Evolutionary conservation across 176 grass and related monocot genomes (phyloP).

Genomic region (Themeda triandra): DNA sequence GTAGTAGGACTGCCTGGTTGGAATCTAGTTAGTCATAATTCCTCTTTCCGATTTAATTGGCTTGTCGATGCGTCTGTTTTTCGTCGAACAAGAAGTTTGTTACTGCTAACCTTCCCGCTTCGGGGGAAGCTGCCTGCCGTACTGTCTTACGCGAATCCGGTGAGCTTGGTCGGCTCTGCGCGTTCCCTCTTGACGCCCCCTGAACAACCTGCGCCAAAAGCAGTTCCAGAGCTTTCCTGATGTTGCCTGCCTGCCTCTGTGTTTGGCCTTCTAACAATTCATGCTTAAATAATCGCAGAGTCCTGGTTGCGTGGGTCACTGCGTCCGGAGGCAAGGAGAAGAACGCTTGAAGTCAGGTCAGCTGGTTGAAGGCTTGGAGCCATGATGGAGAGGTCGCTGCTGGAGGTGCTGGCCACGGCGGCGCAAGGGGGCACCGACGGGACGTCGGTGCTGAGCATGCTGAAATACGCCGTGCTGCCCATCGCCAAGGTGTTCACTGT

Average conservation of each 20-base stretch:
- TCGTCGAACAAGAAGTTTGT: neutral
- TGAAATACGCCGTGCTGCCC: slow-evolving; percentile 83
- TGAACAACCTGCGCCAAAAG: slow-evolving; percentile 10
- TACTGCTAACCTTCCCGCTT: neutral
- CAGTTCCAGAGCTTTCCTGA: slow-evolving; percentile 25
- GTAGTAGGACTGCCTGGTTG: neutral
- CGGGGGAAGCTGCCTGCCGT: neutral
- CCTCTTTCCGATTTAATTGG: neutral
- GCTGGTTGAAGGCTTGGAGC: neutral
- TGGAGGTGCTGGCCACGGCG: slow-evolving; percentile 52
- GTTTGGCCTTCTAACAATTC: slow-evolving; percentile 5
- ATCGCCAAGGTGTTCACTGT: slow-evolving; percentile 98
- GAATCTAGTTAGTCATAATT: slow-evolving; percentile 21
- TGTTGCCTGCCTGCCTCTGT: neutral
- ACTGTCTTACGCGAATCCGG: neutral
- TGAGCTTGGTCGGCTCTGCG: neutral
- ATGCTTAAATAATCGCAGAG: slow-evolving; percentile 8
- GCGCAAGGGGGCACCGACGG: slow-evolving; percentile 47
- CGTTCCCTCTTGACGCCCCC: neutral
- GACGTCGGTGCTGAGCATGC: slow-evolving; percentile 63
- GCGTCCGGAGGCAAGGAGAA: slow-evolving; percentile 1
- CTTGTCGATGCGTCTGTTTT: neutral
- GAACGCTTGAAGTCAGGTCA: neutral
- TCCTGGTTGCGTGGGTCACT: neutral
- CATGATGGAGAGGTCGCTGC: slow-evolving; percentile 68